These are phyloP conservation scores for Rubus idaeus DNA, from an alignment of 306 rosid genomes.

Conservation along the genomic window DNA sequence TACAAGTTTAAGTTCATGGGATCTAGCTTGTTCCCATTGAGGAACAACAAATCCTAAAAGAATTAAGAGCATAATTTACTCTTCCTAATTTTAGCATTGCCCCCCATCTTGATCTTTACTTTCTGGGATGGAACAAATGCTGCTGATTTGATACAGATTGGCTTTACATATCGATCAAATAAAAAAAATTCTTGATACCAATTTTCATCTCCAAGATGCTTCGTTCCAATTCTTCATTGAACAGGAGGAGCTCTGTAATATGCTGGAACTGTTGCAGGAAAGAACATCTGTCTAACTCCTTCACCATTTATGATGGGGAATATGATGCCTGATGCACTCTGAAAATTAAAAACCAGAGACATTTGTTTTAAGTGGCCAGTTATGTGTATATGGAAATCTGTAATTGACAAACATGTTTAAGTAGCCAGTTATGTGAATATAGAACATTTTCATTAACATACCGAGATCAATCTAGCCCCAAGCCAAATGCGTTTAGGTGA, in stretches of 20 bases:
- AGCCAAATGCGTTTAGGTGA: slow-evolving; percentile 55
- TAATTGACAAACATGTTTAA: background rate
- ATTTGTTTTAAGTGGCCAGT: background rate
- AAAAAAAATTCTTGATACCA: background rate
- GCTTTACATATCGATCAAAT: background rate
- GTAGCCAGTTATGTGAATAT: too few relatives aligned
- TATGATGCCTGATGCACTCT: slow-evolving; percentile 63
- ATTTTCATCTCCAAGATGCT: background rate
- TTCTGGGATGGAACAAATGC: background rate
- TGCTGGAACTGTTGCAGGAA: slow-evolving; percentile 53
- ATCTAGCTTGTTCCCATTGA: background rate
- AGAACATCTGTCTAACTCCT: slow-evolving; percentile 70
- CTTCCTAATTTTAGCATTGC: background rate
- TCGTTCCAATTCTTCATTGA: slow-evolving; percentile 7
- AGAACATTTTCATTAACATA: background rate
- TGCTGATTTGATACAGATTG: slow-evolving; percentile 9
- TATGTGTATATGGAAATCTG: background rate
- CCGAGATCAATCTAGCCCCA: slow-evolving; percentile 55
- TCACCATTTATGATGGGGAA: slow-evolving; percentile 72
- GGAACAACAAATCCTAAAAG: slow-evolving; percentile 1
- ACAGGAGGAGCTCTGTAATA: slow-evolving; percentile 48
- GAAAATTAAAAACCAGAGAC: slow-evolving; percentile 14
- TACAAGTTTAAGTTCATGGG: background rate
- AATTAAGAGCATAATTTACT: slow-evolving; percentile 7
- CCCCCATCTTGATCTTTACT: background rate